Evolutionary conservation across 2,329 filamentous ascomycete genomes (phyloP), one percentile per base, ranked within the genome.

Genomic region (Diaporthe citri): DNA sequence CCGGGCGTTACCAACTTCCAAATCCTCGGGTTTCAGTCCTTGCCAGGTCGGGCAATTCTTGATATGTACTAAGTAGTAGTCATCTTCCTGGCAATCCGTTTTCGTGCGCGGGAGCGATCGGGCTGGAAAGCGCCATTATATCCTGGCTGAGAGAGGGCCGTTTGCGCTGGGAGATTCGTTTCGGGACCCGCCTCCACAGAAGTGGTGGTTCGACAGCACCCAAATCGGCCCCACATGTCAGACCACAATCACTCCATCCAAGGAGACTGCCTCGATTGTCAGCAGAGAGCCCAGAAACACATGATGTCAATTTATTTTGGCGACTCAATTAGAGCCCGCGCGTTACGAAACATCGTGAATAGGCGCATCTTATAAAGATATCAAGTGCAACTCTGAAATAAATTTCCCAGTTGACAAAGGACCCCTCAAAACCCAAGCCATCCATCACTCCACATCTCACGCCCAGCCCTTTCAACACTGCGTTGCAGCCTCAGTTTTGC

Each of bases 171-270:
- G 41, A 6, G 13, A 56, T 52, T 69, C n/a, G 41, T 43, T 59
- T 51, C 39, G 48, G 71, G 57, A 60, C 67, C 57, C 71, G 66
- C 72, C 71, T 71, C 64, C 74, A 48, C 70, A 64, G 31, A 48
- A 17, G 22, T 22, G 34, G 46, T 76, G 74, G 74, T 76, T 67
- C 74, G 74, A 76, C 60, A 17, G 46, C 64, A 6, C 46, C 64
- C 64, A 67, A 52, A 57, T 69, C 59, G 69, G 75, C 57, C 71
- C 75, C 75, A 76, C 75, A 71, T 59, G 52, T 76, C 75, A 76
- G 60, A 72, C 75, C 75, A 76, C 67, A 64, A 76, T 76, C 69
- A 56, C 64, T 72, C 72, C 67, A 76, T 71, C 67, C 75, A 70
- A 72, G 41, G 31, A 74, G 55, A 69, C 60, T 57, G 69, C 67